Evolutionary conservation across 2,329 filamentous ascomycete species (phyloP).

Genomic region (Raffaelea ambrosiae): DNA sequence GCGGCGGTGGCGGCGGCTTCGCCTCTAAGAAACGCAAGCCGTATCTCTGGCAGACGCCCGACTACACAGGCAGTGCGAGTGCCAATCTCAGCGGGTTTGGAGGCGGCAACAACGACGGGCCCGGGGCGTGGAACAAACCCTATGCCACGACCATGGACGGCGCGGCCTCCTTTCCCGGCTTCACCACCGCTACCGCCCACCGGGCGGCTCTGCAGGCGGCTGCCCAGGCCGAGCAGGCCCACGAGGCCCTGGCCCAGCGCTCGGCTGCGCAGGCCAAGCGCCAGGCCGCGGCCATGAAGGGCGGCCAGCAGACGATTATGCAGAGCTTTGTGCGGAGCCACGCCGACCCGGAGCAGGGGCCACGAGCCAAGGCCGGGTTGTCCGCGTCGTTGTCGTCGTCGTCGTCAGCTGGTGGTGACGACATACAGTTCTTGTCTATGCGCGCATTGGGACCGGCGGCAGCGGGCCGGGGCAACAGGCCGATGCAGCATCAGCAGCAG

Average conservation of each 20-base stretch:
- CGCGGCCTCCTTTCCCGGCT: conserved; percentile 48
- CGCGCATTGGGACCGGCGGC: no score
- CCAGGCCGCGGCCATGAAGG: neutral
- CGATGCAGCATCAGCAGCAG: no score
- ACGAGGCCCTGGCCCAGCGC: conserved; percentile 8
- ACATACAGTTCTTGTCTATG: no score
- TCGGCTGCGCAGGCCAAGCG: conserved; percentile 10
- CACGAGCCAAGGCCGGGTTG: no score
- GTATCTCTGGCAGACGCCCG: no score
- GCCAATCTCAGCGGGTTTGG: neutral
- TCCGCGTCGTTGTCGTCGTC: no score
- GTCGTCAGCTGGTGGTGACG: no score
- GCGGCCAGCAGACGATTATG: conserved; percentile 6
- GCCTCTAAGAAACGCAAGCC: no score
- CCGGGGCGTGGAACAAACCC: conserved; percentile 29
- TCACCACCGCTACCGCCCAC: conserved; percentile 54
- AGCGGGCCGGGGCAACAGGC: no score
- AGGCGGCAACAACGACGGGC: conserved; percentile 16
- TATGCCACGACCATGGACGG: conserved; percentile 56
- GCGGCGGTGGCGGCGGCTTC: no score
- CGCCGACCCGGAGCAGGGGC: neutral
- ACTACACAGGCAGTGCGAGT: conserved; percentile 16
- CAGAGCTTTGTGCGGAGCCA: conserved; percentile 6
- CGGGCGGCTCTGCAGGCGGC: conserved; percentile 30
- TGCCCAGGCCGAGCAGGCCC: conserved; percentile 7